These are phyloP conservation scores for Dictyostelium citrinum DNA, from an alignment of 78 protist species.

Conservation along the genomic window DNA sequence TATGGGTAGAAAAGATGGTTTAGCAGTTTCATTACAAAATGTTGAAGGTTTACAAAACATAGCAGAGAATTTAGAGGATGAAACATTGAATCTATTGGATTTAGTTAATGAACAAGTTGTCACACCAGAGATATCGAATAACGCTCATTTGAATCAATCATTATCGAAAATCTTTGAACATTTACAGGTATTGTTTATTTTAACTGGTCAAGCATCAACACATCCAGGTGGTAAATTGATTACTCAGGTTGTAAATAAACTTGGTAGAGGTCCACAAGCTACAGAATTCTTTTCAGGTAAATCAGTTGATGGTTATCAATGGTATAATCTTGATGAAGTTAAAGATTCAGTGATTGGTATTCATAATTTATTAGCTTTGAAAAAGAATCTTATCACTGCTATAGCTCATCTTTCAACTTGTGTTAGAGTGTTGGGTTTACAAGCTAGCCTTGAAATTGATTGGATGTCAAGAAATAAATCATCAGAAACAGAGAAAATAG, in stretches of 20 bases:
- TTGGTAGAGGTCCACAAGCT: constrained; percentile 19
- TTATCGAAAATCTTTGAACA: constrained; percentile 37
- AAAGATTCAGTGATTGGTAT: constrained; percentile 16
- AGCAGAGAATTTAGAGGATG: constrained; percentile 59
- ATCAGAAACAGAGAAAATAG: constrained; percentile 36
- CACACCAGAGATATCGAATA: constrained; percentile 9
- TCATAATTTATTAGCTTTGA: constrained; percentile 22
- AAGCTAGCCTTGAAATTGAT: constrained; percentile 55
- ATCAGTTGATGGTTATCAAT: neutral
- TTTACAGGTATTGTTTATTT: constrained; percentile 58
- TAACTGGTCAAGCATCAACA: constrained; percentile 6
- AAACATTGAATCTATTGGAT: constrained; percentile 54
- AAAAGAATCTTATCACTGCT: constrained; percentile 55
- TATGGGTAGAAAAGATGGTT: constrained; percentile 34
- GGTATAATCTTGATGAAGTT: constrained; percentile 59
- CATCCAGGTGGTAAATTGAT: constrained; percentile 34
- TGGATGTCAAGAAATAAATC: constrained; percentile 70
- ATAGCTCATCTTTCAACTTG: constrained; percentile 56
- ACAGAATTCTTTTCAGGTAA: neutral
- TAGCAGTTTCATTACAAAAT: constrained; percentile 57
- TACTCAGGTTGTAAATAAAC: neutral
- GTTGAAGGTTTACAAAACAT: constrained; percentile 74
- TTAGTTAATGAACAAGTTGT: constrained; percentile 68
- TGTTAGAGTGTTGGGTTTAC: constrained; percentile 60
- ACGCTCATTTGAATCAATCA: constrained; percentile 37